Evolutionary conservation across 805 yeast genomes (phyloP).

Genomic region (Saturnispora saitoi): DNA sequence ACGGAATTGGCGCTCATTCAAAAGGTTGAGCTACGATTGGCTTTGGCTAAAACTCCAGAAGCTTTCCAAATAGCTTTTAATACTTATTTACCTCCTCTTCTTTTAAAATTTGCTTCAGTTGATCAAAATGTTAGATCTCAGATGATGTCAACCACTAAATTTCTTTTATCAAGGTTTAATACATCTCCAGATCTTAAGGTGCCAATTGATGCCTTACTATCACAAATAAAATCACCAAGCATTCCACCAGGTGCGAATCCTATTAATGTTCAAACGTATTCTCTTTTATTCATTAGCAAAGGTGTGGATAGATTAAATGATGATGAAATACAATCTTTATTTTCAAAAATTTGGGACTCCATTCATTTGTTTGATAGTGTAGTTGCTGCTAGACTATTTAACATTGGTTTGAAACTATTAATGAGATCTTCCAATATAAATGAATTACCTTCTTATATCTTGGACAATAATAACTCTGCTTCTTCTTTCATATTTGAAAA

Average conservation of each 20-base stretch:
- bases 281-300: slow-evolving; percentile 57
- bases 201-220: slow-evolving; percentile 55
- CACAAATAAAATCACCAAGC: slow-evolving; percentile 55
- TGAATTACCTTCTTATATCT: slow-evolving; percentile 18
- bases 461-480: slow-evolving; percentile 34
- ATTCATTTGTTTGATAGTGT: slow-evolving; percentile 31
- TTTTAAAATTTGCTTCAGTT: slow-evolving; percentile 70
- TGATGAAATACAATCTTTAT: slow-evolving; percentile 31
- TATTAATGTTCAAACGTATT: slow-evolving; percentile 48
- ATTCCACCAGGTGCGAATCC: slow-evolving; percentile 35
- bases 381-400: slow-evolving; percentile 49
- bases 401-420: slow-evolving; percentile 49
- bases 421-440: neutral
- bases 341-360: slow-evolving; percentile 41
- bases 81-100: slow-evolving; percentile 64
- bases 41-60: slow-evolving; percentile 59
- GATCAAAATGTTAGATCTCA: slow-evolving; percentile 57
- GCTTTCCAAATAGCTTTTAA: slow-evolving; percentile 55
- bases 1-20: slow-evolving; percentile 52
- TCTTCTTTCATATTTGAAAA: slow-evolving; percentile 37
- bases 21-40: slow-evolving; percentile 75
- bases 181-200: slow-evolving; percentile 46
- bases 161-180: slow-evolving; percentile 57
- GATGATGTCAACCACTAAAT: slow-evolving; percentile 53
- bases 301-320: slow-evolving; percentile 49